Conservation (phyloP, 2,329 filamentous ascomycete genomes). For the Trichoderma semiorbis region DNA sequence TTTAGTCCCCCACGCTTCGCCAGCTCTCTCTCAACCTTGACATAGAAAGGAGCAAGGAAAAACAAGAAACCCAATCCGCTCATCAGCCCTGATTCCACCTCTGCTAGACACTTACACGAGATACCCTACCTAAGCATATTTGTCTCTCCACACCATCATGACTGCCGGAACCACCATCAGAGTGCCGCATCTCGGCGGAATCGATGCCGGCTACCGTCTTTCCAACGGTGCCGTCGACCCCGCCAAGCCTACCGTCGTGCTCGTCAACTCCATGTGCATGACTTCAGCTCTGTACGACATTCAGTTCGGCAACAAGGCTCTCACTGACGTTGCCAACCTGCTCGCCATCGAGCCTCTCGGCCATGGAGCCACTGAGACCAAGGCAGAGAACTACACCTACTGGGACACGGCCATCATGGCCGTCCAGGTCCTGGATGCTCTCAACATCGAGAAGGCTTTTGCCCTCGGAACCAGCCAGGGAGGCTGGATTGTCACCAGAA, state of each 20-base stretch:
- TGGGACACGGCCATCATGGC: constrained; percentile 55
- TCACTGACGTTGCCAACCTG: constrained; percentile 45
- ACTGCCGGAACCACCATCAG: constrained; percentile 41
- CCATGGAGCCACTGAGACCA: constrained; percentile 44
- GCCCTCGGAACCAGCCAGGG: constrained; percentile 51
- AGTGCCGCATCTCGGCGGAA: constrained; percentile 48
- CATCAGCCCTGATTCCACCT: not conserved
- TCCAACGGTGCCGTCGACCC: constrained; percentile 43
- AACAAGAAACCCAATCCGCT: not conserved
- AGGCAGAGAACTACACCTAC: constrained; percentile 50
- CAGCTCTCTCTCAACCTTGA: not conserved
- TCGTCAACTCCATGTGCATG: constrained; percentile 52
- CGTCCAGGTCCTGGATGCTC: constrained; percentile 52
- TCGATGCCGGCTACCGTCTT: constrained; percentile 44
- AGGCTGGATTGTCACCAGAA: constrained; percentile 48
- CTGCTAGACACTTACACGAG: not conserved
- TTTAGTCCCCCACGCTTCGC: constrained; percentile 1
- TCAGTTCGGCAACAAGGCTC: constrained; percentile 40
- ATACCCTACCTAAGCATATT: not conserved
- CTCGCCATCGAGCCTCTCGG: constrained; percentile 52
- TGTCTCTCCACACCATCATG: constrained; percentile 25
- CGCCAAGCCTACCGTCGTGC: constrained; percentile 48
- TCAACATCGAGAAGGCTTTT: constrained; percentile 47
- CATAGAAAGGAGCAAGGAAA: not conserved
- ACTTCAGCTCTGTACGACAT: constrained; percentile 43